Evolutionary conservation across 306 rosid species (phyloP).

Genomic region (Citrullus colocynthis): DNA sequence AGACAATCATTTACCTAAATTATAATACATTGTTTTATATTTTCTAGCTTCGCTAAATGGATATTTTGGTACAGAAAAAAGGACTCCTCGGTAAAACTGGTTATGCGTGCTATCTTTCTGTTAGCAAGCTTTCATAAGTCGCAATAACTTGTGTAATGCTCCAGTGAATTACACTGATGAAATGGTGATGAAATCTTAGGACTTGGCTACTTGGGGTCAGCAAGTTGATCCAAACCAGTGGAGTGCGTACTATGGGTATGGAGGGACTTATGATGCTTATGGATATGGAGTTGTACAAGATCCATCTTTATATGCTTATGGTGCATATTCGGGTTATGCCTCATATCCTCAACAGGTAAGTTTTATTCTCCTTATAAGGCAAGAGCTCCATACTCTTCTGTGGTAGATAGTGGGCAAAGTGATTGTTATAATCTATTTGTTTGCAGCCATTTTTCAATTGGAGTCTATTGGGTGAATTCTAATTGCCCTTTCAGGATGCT

Average conservation of each 20-base stretch:
- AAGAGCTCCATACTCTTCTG: background rate
- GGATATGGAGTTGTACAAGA: constrained; percentile 60
- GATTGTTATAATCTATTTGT: background rate
- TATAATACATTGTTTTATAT: background rate
- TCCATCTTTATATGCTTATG: constrained; percentile 64
- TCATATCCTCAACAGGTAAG: constrained; percentile 76
- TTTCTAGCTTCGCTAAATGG: background rate
- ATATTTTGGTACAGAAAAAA: background rate
- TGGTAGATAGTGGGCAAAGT: background rate
- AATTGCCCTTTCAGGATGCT: background rate
- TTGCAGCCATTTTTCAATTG: constrained; percentile 6
- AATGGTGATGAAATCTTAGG: constrained; percentile 30
- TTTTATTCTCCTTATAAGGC: background rate
- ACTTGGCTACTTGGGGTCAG: constrained; percentile 53
- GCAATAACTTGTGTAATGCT: background rate
- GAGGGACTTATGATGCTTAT: constrained; percentile 82
- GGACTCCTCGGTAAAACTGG: background rate
- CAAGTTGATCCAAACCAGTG: constrained; percentile 76
- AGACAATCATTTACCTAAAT: background rate
- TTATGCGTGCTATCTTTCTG: background rate
- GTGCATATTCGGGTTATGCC: constrained; percentile 65
- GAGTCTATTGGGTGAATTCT: background rate
- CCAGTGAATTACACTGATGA: background rate
- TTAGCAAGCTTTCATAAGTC: background rate
- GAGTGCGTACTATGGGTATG: constrained; percentile 73